Evolutionary conservation across 371 early-diverging fungal genomes (phyloP), one percentile per base, ranked within the genome.

Genomic region (Nematocida sp.): DNA sequence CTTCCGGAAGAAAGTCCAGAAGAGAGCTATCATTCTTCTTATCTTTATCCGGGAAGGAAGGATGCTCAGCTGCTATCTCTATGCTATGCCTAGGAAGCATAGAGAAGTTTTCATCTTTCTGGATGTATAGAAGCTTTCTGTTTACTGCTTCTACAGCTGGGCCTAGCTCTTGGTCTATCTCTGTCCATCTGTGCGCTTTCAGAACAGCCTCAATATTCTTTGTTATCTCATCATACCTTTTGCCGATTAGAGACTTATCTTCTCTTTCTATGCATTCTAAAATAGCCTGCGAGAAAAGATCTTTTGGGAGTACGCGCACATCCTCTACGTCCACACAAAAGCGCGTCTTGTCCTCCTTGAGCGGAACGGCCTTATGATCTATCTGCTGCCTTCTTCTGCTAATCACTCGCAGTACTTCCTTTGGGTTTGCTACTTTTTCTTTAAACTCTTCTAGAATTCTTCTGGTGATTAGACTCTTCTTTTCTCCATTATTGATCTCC

Each of bases 341-440:
- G 53, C 59, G 61, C 11, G 75, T 26, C 16, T 51, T 45, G 18
- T 33, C 16, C 16, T 42, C 16, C 20, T 45, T 13, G 13, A 20
- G 13, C 13, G 13, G 13, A 13, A 13, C 20, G 13, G 47, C 42
- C 25, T 26, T 36, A 20, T 61, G 49, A 39, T 55, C 25, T 61
- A 18, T 76, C 38, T 65, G 50, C 4, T 20, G 11, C 42, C 35
- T 53, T 45, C 59, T 61, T 50, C 71, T 80, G 69, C 90, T 86
- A 65, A 87, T 87, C 78, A 94, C 90, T 45, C 87, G 86, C 4
- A 97, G 81, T 49, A 93, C 88, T 60, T 97, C 95, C 39, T 88
- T 87, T 0, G 93, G 91, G 80, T 97, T 97, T n/a, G 95, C 95
- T 0, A 94, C 91, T 9, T 84, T 81, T 23, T 89, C 88, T 5